Conservation (phyloP, 2,329 filamentous ascomycete genomes). For the Orbilia blumenaviensis region DNA sequence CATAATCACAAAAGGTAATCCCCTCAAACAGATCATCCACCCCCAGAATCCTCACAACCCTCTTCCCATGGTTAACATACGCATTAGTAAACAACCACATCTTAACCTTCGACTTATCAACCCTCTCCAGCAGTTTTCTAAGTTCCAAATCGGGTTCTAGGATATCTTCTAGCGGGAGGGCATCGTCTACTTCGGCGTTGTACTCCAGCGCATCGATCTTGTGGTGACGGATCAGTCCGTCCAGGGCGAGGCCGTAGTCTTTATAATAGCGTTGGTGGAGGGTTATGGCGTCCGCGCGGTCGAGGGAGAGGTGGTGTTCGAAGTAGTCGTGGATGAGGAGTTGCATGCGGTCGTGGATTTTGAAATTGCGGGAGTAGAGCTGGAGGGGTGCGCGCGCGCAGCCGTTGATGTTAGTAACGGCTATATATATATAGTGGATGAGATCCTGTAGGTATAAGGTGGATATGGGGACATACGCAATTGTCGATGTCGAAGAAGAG, state of each 20-base stretch:
- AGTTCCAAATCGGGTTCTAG: slow-evolving; percentile 81
- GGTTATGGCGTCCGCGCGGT: slow-evolving; percentile 78
- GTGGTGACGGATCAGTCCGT: slow-evolving; percentile 91
- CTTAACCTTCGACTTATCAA: slow-evolving; percentile 81
- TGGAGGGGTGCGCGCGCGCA: neutral
- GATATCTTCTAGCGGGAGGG: slow-evolving; percentile 83
- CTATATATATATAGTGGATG: too few relatives aligned
- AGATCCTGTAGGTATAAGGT: slow-evolving; percentile 80
- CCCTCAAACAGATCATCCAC: slow-evolving; percentile 90
- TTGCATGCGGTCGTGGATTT: slow-evolving; percentile 89
- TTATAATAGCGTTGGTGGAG: slow-evolving; percentile 93
- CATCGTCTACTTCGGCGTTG: slow-evolving; percentile 93
- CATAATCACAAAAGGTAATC: slow-evolving; percentile 88
- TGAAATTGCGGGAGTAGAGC: slow-evolving; percentile 59
- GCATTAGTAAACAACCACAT: slow-evolving; percentile 97
- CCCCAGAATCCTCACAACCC: slow-evolving; percentile 81
- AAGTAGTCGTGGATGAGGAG: slow-evolving; percentile 73
- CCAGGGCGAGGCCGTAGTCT: slow-evolving; percentile 95
- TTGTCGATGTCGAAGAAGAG: slow-evolving; percentile 97
- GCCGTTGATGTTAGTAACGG: neutral
- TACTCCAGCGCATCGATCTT: slow-evolving; percentile 95
- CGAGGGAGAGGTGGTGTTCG: slow-evolving; percentile 64
- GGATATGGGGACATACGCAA: slow-evolving; percentile 70
- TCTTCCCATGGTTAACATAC: slow-evolving; percentile 84
- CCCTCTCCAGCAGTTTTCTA: slow-evolving; percentile 77